These are phyloP conservation scores for Castanospermum australe DNA, from an alignment of 306 rosid genomes.

Conservation along the genomic window DNA sequence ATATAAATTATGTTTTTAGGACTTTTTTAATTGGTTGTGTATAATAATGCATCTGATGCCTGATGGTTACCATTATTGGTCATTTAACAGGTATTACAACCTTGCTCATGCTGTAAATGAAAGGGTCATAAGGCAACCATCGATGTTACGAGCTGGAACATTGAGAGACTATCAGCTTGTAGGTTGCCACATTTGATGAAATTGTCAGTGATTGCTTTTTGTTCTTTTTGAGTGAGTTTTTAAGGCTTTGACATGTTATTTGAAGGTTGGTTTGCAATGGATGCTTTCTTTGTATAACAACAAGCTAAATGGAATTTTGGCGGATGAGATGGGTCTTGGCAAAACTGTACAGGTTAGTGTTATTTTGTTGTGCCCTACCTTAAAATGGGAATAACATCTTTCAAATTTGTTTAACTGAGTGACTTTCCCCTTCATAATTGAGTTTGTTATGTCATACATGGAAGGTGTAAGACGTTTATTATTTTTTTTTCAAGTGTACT, in stretches of 20 bases:
- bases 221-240: background rate
- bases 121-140: constrained; percentile 82
- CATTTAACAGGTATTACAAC: constrained; percentile 73
- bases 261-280: constrained; percentile 83
- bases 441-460: background rate
- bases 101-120: constrained; percentile 99
- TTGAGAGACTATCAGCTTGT: constrained; percentile 98
- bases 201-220: constrained; percentile 6
- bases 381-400: background rate
- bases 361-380: background rate
- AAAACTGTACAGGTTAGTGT: constrained; percentile 73
- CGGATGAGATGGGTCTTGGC: constrained; percentile 91
- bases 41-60: constrained; percentile 17
- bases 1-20: background rate
- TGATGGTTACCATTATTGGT: constrained; percentile 17
- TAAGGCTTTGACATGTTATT: background rate
- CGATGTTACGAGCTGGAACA: constrained; percentile 90
- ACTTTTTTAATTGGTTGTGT: constrained; percentile 11
- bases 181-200: constrained; percentile 42
- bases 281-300: constrained; percentile 84
- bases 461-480: background rate
- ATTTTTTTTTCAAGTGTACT: background rate
- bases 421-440: background rate
- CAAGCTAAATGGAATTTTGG: constrained; percentile 77
- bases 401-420: background rate